phyloP scores from a whole-genome alignment of 495 filamentous ascomycete genomes.

The Platismatia glauca region DNA sequence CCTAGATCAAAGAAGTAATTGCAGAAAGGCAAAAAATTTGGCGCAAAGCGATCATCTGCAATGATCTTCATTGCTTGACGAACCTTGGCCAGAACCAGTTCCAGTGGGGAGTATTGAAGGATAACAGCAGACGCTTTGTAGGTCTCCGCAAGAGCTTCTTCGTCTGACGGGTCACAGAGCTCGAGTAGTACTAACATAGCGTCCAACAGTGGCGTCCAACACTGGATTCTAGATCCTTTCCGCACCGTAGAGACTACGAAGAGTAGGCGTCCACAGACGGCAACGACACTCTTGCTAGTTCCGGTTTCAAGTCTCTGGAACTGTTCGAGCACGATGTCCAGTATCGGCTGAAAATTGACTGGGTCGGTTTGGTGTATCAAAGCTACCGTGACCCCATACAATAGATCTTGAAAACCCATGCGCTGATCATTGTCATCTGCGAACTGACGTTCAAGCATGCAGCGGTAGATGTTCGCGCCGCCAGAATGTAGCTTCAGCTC shows the following conservation, averaged over 20 bases:
- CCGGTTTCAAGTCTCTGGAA: constrained; percentile 27
- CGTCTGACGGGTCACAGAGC: constrained; percentile 31
- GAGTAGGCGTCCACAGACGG: constrained; percentile 51
- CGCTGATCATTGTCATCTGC: constrained; percentile 34
- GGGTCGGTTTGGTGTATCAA: constrained; percentile 71
- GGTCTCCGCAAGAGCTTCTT: constrained; percentile 46
- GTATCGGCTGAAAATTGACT: constrained; percentile 51
- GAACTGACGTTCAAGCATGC: constrained; percentile 46
- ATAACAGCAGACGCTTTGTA: constrained; percentile 56
- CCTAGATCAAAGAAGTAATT: constrained; percentile 65
- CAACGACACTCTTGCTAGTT: constrained; percentile 31
- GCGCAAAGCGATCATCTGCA: constrained; percentile 50
- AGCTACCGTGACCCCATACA: constrained; percentile 65
- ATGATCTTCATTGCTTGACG: constrained; percentile 54
- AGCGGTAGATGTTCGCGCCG: constrained; percentile 58
- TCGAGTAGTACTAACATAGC: constrained; percentile 48
- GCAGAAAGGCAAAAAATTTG: constrained; percentile 75
- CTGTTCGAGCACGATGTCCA: constrained; percentile 49
- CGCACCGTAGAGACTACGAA: constrained; percentile 63
- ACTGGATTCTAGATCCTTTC: constrained; percentile 61
- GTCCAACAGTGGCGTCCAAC: constrained; percentile 61
- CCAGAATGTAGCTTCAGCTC: constrained; percentile 73
- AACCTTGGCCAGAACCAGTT: constrained; percentile 61
- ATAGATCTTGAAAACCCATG: constrained; percentile 47
- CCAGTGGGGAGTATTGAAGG: constrained; percentile 69